Percentiles rank a stretch among this genome's conserved stretches.
phyloP scores from a whole-genome alignment of 1,139 yeast genomes.

The Debaryomycetaceae sp. region DNA sequence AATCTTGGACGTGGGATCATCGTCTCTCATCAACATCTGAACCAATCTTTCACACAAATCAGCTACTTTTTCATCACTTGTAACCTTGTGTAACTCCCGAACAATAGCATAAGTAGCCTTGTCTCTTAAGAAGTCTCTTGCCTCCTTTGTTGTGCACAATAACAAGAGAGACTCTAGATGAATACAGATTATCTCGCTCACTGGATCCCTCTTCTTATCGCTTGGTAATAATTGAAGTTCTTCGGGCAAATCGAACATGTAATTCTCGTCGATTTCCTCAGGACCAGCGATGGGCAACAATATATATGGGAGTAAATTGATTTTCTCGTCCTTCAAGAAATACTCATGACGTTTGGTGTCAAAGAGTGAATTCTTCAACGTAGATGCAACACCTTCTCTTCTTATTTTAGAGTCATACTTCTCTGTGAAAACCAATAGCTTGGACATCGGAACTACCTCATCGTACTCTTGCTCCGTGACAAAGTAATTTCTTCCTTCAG shows the following conservation, averaged over 20 bases:
- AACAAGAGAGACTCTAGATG: constrained; percentile 76
- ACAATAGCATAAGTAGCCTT: constrained; percentile 81
- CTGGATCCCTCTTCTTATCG: constrained; percentile 76
- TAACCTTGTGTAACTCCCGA: constrained; percentile 76
- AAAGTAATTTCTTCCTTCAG: constrained; percentile 72
- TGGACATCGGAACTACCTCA: constrained; percentile 73
- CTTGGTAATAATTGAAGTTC: constrained; percentile 78
- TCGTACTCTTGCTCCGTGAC: constrained; percentile 70
- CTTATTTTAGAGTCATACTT: constrained; percentile 73
- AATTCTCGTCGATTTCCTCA: constrained; percentile 77
- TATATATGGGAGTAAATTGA: constrained; percentile 77
- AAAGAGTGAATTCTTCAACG: constrained; percentile 85
- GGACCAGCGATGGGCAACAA: constrained; percentile 83
- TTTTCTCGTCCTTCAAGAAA: constrained; percentile 56
- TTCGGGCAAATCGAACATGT: constrained; percentile 83
- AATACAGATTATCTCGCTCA: constrained; percentile 57
- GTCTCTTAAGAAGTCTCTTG: constrained; percentile 71
- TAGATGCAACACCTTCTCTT: constrained; percentile 90
- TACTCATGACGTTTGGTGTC: constrained; percentile 67
- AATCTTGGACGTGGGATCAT: constrained; percentile 44
- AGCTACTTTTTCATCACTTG: constrained; percentile 58
- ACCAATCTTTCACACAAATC: constrained; percentile 75
- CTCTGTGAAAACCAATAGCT: constrained; percentile 80
- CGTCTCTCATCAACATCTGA: constrained; percentile 90
- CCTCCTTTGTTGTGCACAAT: constrained; percentile 68